These are phyloP conservation scores for Boletellus emodensis DNA, from an alignment of 768 basidiomycete species.

Conservation along the genomic window DNA sequence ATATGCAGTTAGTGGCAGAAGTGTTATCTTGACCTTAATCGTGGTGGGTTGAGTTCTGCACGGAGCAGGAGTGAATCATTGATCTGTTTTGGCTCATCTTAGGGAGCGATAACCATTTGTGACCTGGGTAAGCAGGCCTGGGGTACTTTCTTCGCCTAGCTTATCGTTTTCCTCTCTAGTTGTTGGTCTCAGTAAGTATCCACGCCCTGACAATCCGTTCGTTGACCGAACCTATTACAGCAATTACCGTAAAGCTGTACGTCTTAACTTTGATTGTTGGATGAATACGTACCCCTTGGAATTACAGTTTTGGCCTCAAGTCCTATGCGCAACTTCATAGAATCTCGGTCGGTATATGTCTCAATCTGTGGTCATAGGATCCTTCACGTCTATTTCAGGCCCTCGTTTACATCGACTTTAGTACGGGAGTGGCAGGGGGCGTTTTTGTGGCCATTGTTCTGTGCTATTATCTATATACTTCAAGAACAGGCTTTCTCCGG, in stretches of 20 bases:
- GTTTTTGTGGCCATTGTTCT: constrained; percentile 47
- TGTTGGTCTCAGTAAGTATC: constrained; percentile 9
- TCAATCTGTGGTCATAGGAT: not conserved
- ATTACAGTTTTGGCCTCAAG: constrained; percentile 35
- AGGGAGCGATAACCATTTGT: constrained; percentile 34
- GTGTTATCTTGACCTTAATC: constrained; percentile 36
- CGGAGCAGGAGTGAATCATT: not conserved
- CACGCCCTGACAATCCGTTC: not conserved
- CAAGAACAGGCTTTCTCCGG: constrained; percentile 51
- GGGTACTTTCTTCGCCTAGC: not conserved
- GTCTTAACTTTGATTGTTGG: constrained; percentile 9
- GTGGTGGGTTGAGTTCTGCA: constrained; percentile 37
- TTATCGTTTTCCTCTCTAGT: not conserved
- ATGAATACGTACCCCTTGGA: not conserved
- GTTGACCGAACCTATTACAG: constrained; percentile 26
- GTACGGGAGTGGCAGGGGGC: constrained; percentile 47
- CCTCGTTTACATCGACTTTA: constrained; percentile 51
- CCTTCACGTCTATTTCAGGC: constrained; percentile 28
- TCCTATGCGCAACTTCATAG: constrained; percentile 35
- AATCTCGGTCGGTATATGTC: constrained; percentile 34
- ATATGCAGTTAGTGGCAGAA: constrained; percentile 38
- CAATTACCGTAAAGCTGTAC: constrained; percentile 49
- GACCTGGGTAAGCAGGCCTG: constrained; percentile 41
- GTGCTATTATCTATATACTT: constrained; percentile 44
- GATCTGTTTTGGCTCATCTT: constrained; percentile 8